phyloP scores from a whole-genome alignment of 139 green algal genomes.

The Tetradesmus lagerheimii region DNA sequence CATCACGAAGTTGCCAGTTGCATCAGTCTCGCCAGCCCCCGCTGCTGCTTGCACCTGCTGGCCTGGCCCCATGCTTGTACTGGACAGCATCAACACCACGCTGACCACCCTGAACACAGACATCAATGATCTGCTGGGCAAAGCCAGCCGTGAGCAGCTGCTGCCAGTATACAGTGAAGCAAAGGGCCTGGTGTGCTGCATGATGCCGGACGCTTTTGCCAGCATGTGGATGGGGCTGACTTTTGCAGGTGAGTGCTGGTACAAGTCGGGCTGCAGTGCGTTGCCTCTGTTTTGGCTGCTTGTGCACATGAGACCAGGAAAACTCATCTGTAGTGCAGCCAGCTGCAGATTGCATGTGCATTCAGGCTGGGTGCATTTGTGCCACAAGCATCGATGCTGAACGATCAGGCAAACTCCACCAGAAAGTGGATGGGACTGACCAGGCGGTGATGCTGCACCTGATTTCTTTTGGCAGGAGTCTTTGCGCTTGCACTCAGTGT shows the following conservation, averaged over 20 bases:
- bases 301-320: no score
- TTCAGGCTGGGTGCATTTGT: no score
- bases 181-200: slow-evolving; percentile 42
- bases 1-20: no score
- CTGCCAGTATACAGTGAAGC: slow-evolving; percentile 28
- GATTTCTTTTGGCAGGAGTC: background rate
- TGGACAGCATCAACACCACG: slow-evolving; percentile 17
- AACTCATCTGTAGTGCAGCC: no score
- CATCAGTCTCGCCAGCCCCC: no score
- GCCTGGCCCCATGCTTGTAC: slow-evolving; percentile 13
- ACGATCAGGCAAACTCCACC: no score
- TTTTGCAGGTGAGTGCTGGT: slow-evolving; percentile 35
- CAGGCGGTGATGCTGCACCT: background rate
- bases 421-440: background rate
- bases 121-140: background rate
- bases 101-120: background rate
- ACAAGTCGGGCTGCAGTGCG: no score
- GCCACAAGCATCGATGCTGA: no score
- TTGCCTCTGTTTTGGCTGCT: no score
- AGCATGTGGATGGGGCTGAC: slow-evolving; percentile 43
- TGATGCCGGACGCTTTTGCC: slow-evolving; percentile 18
- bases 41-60: background rate
- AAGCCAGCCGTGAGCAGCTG: background rate
- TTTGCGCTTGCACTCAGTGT: slow-evolving; percentile 39
- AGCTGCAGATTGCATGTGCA: no score